These are phyloP conservation scores for Nadsonia fulvescens DNA, from an alignment of 805 yeast species.

Conservation along the genomic window DNA sequence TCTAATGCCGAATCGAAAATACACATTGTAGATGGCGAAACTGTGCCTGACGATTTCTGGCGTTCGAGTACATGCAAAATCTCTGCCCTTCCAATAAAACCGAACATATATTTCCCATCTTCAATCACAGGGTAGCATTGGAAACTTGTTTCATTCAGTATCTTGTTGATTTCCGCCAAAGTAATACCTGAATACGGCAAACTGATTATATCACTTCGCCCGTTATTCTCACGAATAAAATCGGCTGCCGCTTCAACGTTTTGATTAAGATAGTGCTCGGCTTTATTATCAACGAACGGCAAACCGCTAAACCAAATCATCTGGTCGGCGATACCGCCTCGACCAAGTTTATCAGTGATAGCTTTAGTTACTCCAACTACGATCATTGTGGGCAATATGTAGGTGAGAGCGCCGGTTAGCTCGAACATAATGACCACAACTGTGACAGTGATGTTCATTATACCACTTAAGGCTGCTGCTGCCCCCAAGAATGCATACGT, in stretches of 20 bases:
- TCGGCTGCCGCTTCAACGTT: constrained; percentile 38
- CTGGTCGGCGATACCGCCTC: constrained; percentile 88
- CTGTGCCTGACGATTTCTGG: constrained; percentile 3
- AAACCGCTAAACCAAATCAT: constrained; percentile 79
- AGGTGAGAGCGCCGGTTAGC: constrained; percentile 83
- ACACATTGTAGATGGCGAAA: constrained; percentile 1
- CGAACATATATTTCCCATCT: constrained; percentile 15
- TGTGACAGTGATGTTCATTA: constrained; percentile 78
- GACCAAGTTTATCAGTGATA: constrained; percentile 60
- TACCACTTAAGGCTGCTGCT: constrained; percentile 86
- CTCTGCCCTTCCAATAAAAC: constrained; percentile 17
- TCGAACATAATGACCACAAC: constrained; percentile 92
- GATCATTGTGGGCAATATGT: constrained; percentile 90
- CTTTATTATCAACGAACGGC: constrained; percentile 63
- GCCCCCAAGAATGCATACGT: constrained; percentile 94
- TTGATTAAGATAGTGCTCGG: constrained; percentile 39
- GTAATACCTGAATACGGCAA: constrained; percentile 10
- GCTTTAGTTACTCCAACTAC: constrained; percentile 77
- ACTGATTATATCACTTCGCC: constrained; percentile 9
- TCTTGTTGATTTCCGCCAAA: constrained; percentile 10
- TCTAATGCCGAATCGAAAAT: constrained; percentile 3
- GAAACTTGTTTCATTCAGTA: constrained; percentile 11
- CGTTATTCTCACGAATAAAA: no score
- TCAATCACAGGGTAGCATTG: constrained; percentile 23
- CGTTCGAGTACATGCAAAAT: constrained; percentile 10